Base-by-base conservation (phyloP, 2,329 filamentous ascomycete species). In the Bipolaris cookei region DNA sequence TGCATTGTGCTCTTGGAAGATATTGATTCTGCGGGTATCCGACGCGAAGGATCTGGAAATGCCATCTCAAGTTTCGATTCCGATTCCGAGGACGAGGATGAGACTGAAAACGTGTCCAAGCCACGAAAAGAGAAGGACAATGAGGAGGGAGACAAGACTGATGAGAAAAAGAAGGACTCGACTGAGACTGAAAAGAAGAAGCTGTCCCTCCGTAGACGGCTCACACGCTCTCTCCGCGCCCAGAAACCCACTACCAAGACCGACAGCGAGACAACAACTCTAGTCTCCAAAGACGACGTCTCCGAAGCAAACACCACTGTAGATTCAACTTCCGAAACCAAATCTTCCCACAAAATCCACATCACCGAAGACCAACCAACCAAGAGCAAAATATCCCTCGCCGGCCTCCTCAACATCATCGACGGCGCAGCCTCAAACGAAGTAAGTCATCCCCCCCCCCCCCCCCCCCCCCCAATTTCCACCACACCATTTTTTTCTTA, bases 351-450 rank as follows among this genome's bases (percentile, higher is more conserved):
- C 30, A 6, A n/a, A 25, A 13, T 21, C 10, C 46, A 38, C 11
- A 14, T 21, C 21, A 23, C 18, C 16, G 45, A 54, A 37, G 45
- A 30, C 10, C 28, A 51, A 13, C 23, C 28, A 6, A 51, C 6
- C n/a, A 51, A 52, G 14, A 52, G 74, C 13, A 76, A 83, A n/a
- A 91, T 95, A 42, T 90, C 89, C 0, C 82, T 95, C 2, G 91
- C 90, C 0, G 90, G 90, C 0, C 82, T 96, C 1, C 83, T 96
- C 49, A 96, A 96, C 74, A 89, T 89, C 56, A 91, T 96, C 38
- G 91, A 96, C 68, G 90, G 91, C 52, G 90, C 92, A 1, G 89
- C 89, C 1, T 90, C 87, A 3, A 89, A 91, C 66, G 90, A 94
- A 77, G 25, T 28, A 28, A 28, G 25, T 28, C n/a, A n/a, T n/a